A percentile compares a stretch with the other conserved stretches of the same genome.
phyloP scores from a whole-genome alignment of 2,329 filamentous ascomycete genomes.

The Esteya vermicola region DNA sequence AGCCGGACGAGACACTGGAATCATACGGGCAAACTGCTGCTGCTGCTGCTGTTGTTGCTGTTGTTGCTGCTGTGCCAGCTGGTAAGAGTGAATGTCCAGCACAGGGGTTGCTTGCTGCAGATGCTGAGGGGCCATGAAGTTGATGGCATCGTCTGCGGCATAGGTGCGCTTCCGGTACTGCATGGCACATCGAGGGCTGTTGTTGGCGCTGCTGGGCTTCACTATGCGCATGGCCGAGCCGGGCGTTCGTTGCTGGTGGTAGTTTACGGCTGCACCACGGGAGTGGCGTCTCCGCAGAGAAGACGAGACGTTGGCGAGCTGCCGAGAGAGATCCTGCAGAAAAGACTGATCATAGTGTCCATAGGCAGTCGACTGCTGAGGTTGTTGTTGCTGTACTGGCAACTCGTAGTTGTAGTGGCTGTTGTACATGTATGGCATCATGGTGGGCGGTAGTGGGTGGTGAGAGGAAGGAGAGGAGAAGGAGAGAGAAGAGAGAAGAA shows the following conservation, averaged over 20 bases:
- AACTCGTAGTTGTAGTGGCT: slow-evolving; percentile 15
- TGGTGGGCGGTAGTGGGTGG: slow-evolving; percentile 2
- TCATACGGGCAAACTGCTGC: slow-evolving; percentile 1
- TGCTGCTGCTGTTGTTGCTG: slow-evolving; percentile 6
- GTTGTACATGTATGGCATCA: slow-evolving; percentile 12
- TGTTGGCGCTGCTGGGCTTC: slow-evolving; percentile 49
- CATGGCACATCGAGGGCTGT: slow-evolving; percentile 45
- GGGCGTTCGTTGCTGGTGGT: slow-evolving; percentile 29
- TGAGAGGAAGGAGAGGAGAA: background rate
- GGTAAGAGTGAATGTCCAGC: background rate
- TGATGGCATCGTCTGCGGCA: slow-evolving; percentile 27
- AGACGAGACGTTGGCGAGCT: slow-evolving; percentile 32
- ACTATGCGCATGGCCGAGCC: slow-evolving; percentile 41
- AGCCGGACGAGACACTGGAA: slow-evolving; percentile 14
- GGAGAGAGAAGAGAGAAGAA: background rate
- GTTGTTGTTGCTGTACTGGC: background rate
- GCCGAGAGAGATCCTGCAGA: slow-evolving; percentile 36
- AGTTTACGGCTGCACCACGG: slow-evolving; percentile 31
- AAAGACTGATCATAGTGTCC: no score
- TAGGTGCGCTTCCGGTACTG: slow-evolving; percentile 41
- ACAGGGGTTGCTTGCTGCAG: background rate
- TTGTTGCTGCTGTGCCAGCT: slow-evolving; percentile 11
- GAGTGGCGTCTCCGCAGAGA: slow-evolving; percentile 27
- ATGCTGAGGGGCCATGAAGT: background rate
- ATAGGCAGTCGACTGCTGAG: slow-evolving; percentile 20